Conservation (phyloP, 768 basidiomycete species). For the Podaxis sp. region DNA sequence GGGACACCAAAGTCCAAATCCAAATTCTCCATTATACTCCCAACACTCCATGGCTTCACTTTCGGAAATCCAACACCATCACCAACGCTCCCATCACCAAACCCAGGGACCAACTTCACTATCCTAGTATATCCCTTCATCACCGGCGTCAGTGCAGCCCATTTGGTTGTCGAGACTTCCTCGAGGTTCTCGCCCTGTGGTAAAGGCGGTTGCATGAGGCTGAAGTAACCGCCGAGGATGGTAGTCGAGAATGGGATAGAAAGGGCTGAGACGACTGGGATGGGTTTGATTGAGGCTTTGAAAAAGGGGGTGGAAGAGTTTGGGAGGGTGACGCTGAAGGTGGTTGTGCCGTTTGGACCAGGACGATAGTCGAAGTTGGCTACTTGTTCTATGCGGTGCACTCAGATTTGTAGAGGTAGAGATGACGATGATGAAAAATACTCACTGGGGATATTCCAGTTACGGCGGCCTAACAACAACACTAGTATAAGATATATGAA, state of each 20-base stretch:
- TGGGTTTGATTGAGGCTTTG: conserved; percentile 22
- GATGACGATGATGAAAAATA: neutral
- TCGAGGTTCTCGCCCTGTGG: neutral
- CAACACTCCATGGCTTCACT: conserved; percentile 6
- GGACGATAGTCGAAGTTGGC: conserved; percentile 24
- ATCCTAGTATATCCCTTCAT: neutral
- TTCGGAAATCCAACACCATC: conserved; percentile 9
- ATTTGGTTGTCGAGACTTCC: conserved; percentile 3
- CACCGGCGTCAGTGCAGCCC: conserved; percentile 6
- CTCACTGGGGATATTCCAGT: conserved; percentile 33
- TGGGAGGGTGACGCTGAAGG: conserved; percentile 21
- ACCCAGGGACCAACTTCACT: conserved; percentile 3
- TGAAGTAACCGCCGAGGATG: neutral
- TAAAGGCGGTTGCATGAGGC: conserved; percentile 3
- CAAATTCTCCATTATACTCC: neutral
- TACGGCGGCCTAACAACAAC: conserved; percentile 22
- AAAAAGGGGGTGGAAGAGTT: conserved; percentile 23
- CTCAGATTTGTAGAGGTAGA: neutral
- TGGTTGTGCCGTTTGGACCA: conserved; percentile 15
- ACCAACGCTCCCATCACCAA: conserved; percentile 9
- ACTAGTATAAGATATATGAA: neutral
- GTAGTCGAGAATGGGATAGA: conserved; percentile 21
- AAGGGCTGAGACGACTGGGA: conserved; percentile 21
- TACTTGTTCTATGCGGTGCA: conserved; percentile 20
- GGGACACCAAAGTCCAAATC: conserved; percentile 5